These are phyloP conservation scores for Spatholobus suberectus DNA, from an alignment of 306 rosid genomes.

Conservation along the genomic window DNA sequence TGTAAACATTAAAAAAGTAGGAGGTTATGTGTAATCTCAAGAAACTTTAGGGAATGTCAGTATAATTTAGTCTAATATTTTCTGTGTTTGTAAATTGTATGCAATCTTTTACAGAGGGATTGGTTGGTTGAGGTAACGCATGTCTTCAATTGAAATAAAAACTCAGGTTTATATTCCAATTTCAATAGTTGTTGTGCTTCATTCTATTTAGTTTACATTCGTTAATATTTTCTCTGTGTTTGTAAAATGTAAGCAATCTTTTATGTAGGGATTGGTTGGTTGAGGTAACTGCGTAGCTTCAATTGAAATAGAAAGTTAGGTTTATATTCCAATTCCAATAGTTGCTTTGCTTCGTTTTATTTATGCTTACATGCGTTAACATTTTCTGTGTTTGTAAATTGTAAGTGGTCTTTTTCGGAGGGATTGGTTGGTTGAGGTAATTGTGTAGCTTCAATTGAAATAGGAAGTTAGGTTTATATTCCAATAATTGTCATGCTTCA, in stretches of 20 bases:
- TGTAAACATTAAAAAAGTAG: too few species aligned
- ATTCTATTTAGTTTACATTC: background rate
- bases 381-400: background rate
- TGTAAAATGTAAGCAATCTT: background rate
- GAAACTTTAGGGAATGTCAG: too few species aligned
- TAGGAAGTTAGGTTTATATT: background rate
- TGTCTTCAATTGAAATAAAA: background rate
- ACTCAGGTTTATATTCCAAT: background rate
- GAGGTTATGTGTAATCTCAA: too few species aligned
- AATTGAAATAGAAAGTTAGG: background rate
- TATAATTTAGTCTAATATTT: too few species aligned
- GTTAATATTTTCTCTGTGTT: background rate
- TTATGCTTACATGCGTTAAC: background rate
- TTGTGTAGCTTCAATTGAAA: background rate
- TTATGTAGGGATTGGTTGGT: background rate
- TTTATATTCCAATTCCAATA: background rate
- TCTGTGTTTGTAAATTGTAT: background rate
- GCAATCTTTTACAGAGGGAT: background rate
- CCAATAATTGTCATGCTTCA: background rate
- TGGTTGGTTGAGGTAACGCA: background rate
- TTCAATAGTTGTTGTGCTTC: background rate
- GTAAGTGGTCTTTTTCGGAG: background rate
- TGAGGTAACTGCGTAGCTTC: background rate
- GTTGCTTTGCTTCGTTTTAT: background rate
- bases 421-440: background rate